Evolutionary conservation across 108 stramenopile genomes (phyloP).

Genomic region (Skeletonema grethae): DNA sequence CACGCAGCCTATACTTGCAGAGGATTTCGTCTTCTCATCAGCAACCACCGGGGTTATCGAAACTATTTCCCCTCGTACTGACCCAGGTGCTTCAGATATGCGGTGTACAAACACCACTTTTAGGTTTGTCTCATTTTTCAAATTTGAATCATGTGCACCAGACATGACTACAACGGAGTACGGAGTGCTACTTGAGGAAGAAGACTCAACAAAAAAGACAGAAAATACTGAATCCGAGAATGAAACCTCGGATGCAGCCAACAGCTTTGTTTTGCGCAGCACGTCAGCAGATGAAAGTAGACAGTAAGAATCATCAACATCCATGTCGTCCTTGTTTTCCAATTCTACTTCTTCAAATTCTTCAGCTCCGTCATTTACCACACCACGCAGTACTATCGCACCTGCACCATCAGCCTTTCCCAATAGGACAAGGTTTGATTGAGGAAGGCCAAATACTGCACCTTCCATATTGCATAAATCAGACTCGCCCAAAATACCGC

Average conservation of each 20-base stretch:
- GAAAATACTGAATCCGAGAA: constrained; percentile 20
- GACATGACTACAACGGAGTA: constrained; percentile 47
- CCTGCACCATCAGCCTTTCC: constrained; percentile 47
- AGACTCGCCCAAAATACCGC: constrained; percentile 67
- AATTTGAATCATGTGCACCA: constrained; percentile 8
- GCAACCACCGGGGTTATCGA: constrained; percentile 40
- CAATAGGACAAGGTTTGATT: constrained; percentile 58
- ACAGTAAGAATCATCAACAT: constrained; percentile 24
- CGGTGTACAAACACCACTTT: constrained; percentile 26
- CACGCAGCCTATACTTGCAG: constrained; percentile 58
- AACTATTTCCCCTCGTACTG: constrained; percentile 10
- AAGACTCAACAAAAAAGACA: constrained; percentile 33
- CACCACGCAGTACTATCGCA: constrained; percentile 34
- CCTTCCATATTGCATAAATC: constrained; percentile 61
- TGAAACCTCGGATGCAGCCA: constrained; percentile 44
- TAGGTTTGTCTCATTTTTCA: background rate
- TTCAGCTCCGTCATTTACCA: constrained; percentile 28
- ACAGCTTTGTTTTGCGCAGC: constrained; percentile 29
- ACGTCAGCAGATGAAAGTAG: constrained; percentile 28
- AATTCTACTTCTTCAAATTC: constrained; percentile 51
- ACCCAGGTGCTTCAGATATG: constrained; percentile 9
- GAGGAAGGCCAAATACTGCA: constrained; percentile 62
- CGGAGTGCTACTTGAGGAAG: constrained; percentile 12
- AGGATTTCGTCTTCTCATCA: constrained; percentile 21
- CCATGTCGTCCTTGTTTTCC: constrained; percentile 21